These are phyloP conservation scores for Saccharomyces kudriavzevii DNA, from an alignment of 805 yeast species.

Conservation along the genomic window DNA sequence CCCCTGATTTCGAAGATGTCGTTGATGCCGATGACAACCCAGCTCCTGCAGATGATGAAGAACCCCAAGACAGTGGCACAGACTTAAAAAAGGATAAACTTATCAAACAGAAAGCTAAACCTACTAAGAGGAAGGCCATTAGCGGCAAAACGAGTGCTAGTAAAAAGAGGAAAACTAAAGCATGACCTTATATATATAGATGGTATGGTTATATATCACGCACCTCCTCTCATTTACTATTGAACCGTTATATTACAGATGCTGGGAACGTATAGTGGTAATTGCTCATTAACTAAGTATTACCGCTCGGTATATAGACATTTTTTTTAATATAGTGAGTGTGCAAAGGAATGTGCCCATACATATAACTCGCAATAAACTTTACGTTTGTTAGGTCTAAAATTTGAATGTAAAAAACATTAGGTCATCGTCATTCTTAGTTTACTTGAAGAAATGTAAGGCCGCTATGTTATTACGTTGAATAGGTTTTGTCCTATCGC, in stretches of 20 bases:
- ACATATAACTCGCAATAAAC: not conserved
- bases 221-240: not conserved
- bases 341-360: not conserved
- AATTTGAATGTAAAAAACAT: not conserved
- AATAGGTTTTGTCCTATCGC: not conserved
- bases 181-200: conserved; percentile 2
- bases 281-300: not conserved
- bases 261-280: not conserved
- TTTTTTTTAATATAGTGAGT: not conserved
- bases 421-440: not conserved
- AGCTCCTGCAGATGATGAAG: conserved; percentile 23
- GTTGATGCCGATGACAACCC: conserved; percentile 30
- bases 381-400: not conserved
- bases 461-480: not conserved
- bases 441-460: not conserved
- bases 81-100: conserved; percentile 33
- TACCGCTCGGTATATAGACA: not conserved
- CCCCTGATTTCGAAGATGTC: conserved; percentile 32
- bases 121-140: conserved; percentile 21
- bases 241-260: not conserved
- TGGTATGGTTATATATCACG: not conserved
- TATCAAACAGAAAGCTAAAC: conserved; percentile 27
- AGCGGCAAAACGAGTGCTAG: conserved; percentile 10
- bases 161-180: conserved; percentile 18
- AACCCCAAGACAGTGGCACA: conserved; percentile 23